phyloP scores from a whole-genome alignment of 352 stramenopile species.

The Stramenopiles sp. region DNA sequence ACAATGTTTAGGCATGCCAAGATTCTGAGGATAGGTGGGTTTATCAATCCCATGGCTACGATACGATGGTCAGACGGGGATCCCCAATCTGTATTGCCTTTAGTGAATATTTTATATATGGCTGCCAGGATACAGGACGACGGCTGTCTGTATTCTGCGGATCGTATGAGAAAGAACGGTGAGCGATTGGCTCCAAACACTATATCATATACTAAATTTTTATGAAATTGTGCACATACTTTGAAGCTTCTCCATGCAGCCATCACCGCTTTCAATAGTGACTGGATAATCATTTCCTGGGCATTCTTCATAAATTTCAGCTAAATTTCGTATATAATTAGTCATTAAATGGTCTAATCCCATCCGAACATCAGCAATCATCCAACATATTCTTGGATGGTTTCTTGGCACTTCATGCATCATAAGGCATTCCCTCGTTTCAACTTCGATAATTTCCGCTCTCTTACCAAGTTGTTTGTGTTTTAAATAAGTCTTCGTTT shows the following conservation, averaged over 20 bases:
- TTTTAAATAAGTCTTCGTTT: background rate
- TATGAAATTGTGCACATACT: background rate
- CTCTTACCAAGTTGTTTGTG: background rate
- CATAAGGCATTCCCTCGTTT: background rate
- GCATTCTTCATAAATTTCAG: background rate
- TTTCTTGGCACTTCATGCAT: conserved; percentile 7
- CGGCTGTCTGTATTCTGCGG: no score
- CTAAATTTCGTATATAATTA: conserved; percentile 4
- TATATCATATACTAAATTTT: no score
- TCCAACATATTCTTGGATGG: background rate
- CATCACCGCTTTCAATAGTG: background rate
- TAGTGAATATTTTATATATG: no score
- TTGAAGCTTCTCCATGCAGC: background rate
- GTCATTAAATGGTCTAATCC: background rate
- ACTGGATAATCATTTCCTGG: background rate
- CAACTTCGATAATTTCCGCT: background rate
- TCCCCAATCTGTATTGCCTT: no score
- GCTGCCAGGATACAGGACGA: no score
- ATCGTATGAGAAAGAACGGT: no score
- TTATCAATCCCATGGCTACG: no score
- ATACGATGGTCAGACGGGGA: no score
- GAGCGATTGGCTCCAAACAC: no score
- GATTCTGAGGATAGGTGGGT: no score
- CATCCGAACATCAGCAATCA: background rate
- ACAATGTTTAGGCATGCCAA: no score